These are phyloP conservation scores for Teunomyces stri DNA, from an alignment of 805 yeast species.

Conservation along the genomic window DNA sequence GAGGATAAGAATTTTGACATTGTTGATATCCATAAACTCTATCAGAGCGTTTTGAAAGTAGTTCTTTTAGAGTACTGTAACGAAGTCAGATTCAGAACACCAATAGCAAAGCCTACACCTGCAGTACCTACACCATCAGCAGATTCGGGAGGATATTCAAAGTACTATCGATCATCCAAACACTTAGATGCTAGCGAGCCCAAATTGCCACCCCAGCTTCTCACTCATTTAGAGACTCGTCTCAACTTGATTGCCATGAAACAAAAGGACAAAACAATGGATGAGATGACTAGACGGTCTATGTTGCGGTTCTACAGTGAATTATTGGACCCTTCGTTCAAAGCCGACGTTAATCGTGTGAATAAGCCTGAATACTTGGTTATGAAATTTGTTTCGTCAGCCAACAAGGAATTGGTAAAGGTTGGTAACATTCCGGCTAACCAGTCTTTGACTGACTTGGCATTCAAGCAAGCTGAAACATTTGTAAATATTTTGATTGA, in stretches of 20 bases:
- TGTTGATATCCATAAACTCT: slow-evolving; percentile 34
- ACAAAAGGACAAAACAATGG: slow-evolving; percentile 29
- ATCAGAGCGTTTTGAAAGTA: slow-evolving; percentile 53
- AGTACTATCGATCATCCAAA: slow-evolving; percentile 10
- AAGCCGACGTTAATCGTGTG: slow-evolving; percentile 27
- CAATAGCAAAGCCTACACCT: slow-evolving; percentile 10
- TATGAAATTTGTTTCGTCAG: slow-evolving; percentile 50
- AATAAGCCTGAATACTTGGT: slow-evolving; percentile 46
- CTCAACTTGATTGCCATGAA: slow-evolving; percentile 49
- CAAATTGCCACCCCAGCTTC: slow-evolving; percentile 38
- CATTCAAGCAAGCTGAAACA: slow-evolving; percentile 34
- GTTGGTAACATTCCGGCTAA: slow-evolving; percentile 29
- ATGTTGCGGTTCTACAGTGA: slow-evolving; percentile 64
- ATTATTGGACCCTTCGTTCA: slow-evolving; percentile 47
- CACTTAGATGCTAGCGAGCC: slow-evolving; percentile 17
- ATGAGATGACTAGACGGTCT: slow-evolving; percentile 54
- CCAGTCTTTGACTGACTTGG: slow-evolving; percentile 29
- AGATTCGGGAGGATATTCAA: slow-evolving; percentile 5
- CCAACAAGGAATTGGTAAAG: slow-evolving; percentile 51
- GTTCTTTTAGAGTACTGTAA: slow-evolving; percentile 58
- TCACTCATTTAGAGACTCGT: slow-evolving; percentile 36
- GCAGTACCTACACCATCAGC: not conserved
- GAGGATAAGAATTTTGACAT: slow-evolving; percentile 12
- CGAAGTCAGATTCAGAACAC: slow-evolving; percentile 59
- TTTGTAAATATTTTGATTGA: slow-evolving; percentile 38